Percentiles rank a stretch among this genome's conserved stretches.
Conservation (phyloP, 192 early-diverging fungal genomes). For the Obelidium mucronatum region DNA sequence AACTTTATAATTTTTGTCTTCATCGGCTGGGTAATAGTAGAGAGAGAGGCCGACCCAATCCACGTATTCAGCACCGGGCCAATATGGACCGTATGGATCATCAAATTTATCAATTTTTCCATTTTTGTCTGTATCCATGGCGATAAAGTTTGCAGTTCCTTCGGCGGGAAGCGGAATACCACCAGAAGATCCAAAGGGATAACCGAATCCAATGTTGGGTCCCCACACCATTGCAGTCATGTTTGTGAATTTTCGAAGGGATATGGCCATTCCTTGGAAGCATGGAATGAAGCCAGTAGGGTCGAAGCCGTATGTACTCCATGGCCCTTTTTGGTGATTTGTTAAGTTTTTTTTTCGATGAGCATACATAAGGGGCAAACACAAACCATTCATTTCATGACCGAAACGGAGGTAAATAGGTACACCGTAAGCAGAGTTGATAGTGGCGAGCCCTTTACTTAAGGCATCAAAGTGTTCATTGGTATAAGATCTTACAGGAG, state of each 20-base stretch:
- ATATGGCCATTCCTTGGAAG: constrained; percentile 40
- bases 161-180: neutral
- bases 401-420: constrained; percentile 51
- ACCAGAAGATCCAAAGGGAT: constrained; percentile 39
- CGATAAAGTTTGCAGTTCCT: constrained; percentile 21
- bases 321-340: constrained; percentile 28
- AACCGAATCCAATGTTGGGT: constrained; percentile 51
- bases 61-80: constrained; percentile 48
- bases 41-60: constrained; percentile 57
- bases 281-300: constrained; percentile 37
- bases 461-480: constrained; percentile 32
- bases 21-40: constrained; percentile 40
- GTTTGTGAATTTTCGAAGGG: constrained; percentile 44
- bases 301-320: constrained; percentile 35
- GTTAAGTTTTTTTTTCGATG: neutral
- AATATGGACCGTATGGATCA: constrained; percentile 41
- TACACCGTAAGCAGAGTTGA: constrained; percentile 42
- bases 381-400: constrained; percentile 61
- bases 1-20: neutral
- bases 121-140: constrained; percentile 47
- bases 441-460: constrained; percentile 16
- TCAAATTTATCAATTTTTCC: constrained; percentile 37
- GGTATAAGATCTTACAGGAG: neutral
- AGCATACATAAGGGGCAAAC: neutral
- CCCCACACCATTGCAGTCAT: constrained; percentile 60